These are phyloP conservation scores for Collariella sp. DNA, from an alignment of 495 filamentous ascomycete species.

Conservation along the genomic window DNA sequence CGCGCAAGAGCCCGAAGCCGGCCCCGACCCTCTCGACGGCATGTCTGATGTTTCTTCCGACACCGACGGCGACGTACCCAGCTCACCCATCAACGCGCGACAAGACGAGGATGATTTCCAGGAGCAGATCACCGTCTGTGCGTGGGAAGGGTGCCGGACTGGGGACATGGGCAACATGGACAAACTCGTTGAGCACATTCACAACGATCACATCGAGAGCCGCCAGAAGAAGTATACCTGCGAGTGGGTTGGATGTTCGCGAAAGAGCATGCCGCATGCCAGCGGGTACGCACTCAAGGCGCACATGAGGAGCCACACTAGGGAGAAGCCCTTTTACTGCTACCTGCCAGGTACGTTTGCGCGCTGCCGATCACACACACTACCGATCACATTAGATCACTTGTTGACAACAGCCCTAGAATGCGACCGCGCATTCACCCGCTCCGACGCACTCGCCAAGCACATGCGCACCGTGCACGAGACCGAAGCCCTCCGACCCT, in stretches of 20 bases:
- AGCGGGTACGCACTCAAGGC: constrained; percentile 92
- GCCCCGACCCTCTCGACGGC: constrained; percentile 32
- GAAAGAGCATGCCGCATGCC: constrained; percentile 84
- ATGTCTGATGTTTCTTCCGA: constrained; percentile 71
- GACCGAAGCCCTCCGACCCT: constrained; percentile 80
- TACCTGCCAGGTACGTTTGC: constrained; percentile 66
- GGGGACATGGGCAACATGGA: constrained; percentile 91
- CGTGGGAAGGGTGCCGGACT: constrained; percentile 76
- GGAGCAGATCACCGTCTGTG: constrained; percentile 84
- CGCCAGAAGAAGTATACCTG: constrained; percentile 70
- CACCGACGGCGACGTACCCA: constrained; percentile 75
- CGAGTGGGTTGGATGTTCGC: constrained; percentile 82
- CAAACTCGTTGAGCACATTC: constrained; percentile 82
- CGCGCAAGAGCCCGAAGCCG: constrained; percentile 33
- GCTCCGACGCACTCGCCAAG: constrained; percentile 93
- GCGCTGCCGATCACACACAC: not conserved
- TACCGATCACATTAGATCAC: not conserved
- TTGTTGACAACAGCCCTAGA: constrained; percentile 42
- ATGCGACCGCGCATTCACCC: constrained; percentile 94
- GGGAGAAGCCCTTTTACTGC: constrained; percentile 98
- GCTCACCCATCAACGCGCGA: constrained; percentile 52
- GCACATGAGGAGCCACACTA: constrained; percentile 94
- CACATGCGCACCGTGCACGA: constrained; percentile 99
- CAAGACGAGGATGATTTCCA: constrained; percentile 72
- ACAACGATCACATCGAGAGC: constrained; percentile 82